Evolutionary conservation across 2,329 filamentous ascomycete genomes (phyloP), one percentile per base, ranked within the genome.

Genomic region (Pseudogymnoascus pannorum): DNA sequence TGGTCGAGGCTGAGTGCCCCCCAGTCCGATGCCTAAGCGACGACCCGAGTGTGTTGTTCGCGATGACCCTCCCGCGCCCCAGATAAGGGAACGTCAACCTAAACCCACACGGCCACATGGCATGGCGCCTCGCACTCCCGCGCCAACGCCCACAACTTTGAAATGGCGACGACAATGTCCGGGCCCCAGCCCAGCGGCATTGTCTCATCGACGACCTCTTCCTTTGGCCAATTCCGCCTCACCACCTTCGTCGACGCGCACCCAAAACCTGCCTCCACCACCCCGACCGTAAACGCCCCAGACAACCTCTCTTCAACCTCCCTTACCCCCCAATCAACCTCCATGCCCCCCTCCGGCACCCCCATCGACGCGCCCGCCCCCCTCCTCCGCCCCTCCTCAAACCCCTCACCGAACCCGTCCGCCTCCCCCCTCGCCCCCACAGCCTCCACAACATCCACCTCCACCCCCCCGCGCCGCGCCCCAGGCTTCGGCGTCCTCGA

Each of bases 401-500:
- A 26, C 20, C 20, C 48, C 14, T 60, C 59, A n/a, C 60, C 58
- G 24, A 26, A 48, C 20, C n/a, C n/a, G 2, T 14, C 2, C 38
- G 59, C 33, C 20, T 16, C 40, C 12, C 20, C 35, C 59, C 22
- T 24, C 40, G 40, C 33, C 51, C 26, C 26, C 51, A 57, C 51
- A 16, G 22, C 36, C 24, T 16, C 40, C 4, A 57, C 36, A 2
- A 59, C 48, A 35, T 12, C 29, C 12, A 7, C 18, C 29, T 8
- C 68, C 81, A 82, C 68, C 77, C 79, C 70, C 79, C 81, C 62
- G 79, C 82, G 65, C 60, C 75, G 76, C 70, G 40, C 40, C 4
- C 40, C 40, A 9, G 74, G 72, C 65, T 80, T 80, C 69, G 76
- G 77, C 69, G 75, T 74, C 69, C 78, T 82, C 67, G 84, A 87